phyloP scores from a whole-genome alignment of 176 grass and related monocot species.

The Sorghum bicolor region DNA sequence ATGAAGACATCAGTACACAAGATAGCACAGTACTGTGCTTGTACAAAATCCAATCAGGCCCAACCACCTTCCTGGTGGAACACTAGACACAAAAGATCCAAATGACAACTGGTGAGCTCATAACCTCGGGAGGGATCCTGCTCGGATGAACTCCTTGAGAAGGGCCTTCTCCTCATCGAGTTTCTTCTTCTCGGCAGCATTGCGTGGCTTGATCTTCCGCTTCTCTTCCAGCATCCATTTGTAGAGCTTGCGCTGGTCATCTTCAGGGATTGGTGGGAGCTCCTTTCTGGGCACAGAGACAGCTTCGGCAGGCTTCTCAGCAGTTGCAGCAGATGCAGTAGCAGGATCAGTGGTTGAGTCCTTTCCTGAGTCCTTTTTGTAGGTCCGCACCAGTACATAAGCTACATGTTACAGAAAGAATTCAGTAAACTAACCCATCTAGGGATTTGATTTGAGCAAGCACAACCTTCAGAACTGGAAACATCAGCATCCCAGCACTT shows the following conservation, averaged over 20 bases:
- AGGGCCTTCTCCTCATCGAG: conserved; percentile 88
- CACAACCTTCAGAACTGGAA: neutral
- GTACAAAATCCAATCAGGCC: neutral
- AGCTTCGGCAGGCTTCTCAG: conserved; percentile 26
- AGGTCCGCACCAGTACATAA: conserved; percentile 62
- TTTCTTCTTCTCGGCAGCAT: conserved; percentile 68
- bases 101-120: conserved; percentile 27
- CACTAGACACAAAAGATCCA: neutral
- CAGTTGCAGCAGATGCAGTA: neutral
- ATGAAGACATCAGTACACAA: conserved; percentile 5
- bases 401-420: conserved; percentile 39
- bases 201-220: conserved; percentile 62
- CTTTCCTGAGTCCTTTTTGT: conserved; percentile 40
- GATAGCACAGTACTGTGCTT: neutral
- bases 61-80: neutral
- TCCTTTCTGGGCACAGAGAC: conserved; percentile 27
- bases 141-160: conserved; percentile 76
- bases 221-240: conserved; percentile 97
- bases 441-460: neutral
- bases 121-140: conserved; percentile 55
- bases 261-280: conserved; percentile 62
- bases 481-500: neutral
- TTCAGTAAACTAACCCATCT: neutral
- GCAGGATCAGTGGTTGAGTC: conserved; percentile 1
- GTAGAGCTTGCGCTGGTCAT: conserved; percentile 71